A percentile compares a stretch with the other conserved stretches of the same genome.
phyloP scores from a whole-genome alignment of 2,329 filamentous ascomycete genomes.

The Cucurbitaria berberidis region DNA sequence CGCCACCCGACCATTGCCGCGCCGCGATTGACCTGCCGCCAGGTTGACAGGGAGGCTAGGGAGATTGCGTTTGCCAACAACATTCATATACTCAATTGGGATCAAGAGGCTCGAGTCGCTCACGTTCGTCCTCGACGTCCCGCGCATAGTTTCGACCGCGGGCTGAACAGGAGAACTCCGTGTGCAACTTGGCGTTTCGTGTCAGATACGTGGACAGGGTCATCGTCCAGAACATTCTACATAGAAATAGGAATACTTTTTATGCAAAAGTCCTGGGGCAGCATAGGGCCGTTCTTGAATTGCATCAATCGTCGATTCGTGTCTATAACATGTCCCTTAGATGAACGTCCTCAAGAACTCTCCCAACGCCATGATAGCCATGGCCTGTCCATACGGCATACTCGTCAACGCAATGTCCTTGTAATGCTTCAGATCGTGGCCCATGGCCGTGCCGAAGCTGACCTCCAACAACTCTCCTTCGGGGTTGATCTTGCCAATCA shows the following conservation, averaged over 20 bases:
- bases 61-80: constrained; percentile 17
- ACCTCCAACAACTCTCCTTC: constrained; percentile 75
- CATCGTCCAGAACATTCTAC: constrained; percentile 11
- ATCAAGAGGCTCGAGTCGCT: constrained; percentile 10
- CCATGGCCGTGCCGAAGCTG: constrained; percentile 82
- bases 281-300: constrained; percentile 11
- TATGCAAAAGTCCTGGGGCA: background rate
- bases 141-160: background rate
- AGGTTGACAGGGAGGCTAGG: constrained; percentile 13
- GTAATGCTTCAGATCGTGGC: constrained; percentile 74
- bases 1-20: constrained; percentile 3
- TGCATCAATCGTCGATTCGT: background rate
- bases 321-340: constrained; percentile 31
- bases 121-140: constrained; percentile 17
- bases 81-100: constrained; percentile 16
- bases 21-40: constrained; percentile 17
- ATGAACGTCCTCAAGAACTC: constrained; percentile 71
- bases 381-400: constrained; percentile 85
- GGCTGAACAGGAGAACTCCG: constrained; percentile 6
- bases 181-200: constrained; percentile 8
- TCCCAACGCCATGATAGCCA: constrained; percentile 82
- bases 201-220: constrained; percentile 16
- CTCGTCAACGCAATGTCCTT: constrained; percentile 76
- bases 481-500: constrained; percentile 68
- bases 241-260: constrained; percentile 2